Percentiles rank a stretch among this genome's conserved stretches.
phyloP scores from a whole-genome alignment of 257 asterid species.

The Misopates orontium region DNA sequence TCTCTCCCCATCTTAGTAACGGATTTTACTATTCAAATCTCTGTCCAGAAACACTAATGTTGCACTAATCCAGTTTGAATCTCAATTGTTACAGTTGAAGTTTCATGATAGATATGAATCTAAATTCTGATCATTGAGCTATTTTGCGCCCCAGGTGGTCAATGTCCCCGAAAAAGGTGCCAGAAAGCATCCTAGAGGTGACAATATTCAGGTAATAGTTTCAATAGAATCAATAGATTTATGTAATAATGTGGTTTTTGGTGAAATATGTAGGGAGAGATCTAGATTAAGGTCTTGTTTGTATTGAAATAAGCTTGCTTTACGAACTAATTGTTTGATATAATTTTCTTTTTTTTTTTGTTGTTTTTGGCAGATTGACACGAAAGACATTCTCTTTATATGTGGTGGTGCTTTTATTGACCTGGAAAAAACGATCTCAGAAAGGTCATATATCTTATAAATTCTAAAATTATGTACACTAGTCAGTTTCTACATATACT shows the following conservation, averaged over 20 bases:
- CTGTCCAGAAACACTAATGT: background rate
- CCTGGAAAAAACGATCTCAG: conserved; percentile 97
- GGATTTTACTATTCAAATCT: conserved; percentile 5
- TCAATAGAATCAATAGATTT: no score
- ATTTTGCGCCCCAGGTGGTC: conserved; percentile 63
- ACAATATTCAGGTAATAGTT: conserved; percentile 80
- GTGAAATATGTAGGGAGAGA: background rate
- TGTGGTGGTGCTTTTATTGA: conserved; percentile 99
- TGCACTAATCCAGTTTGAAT: background rate
- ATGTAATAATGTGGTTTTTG: background rate
- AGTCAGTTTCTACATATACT: conserved; percentile 6
- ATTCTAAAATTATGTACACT: background rate
- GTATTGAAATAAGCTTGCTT: background rate
- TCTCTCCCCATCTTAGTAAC: background rate
- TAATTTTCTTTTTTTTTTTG: no score
- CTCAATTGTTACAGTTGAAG: no score
- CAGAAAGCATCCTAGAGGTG: conserved; percentile 99
- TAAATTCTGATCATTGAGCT: conserved; percentile 23
- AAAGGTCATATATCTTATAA: conserved; percentile 54
- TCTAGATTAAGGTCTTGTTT: background rate
- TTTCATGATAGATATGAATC: no score
- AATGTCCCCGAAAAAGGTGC: conserved; percentile 99
- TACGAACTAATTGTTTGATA: background rate
- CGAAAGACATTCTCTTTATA: conserved; percentile 95
- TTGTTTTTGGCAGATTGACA: conserved; percentile 68